Evolutionary conservation across 2,329 filamentous ascomycete genomes (phyloP).

Genomic region (Cladobotryum mycophilum): DNA sequence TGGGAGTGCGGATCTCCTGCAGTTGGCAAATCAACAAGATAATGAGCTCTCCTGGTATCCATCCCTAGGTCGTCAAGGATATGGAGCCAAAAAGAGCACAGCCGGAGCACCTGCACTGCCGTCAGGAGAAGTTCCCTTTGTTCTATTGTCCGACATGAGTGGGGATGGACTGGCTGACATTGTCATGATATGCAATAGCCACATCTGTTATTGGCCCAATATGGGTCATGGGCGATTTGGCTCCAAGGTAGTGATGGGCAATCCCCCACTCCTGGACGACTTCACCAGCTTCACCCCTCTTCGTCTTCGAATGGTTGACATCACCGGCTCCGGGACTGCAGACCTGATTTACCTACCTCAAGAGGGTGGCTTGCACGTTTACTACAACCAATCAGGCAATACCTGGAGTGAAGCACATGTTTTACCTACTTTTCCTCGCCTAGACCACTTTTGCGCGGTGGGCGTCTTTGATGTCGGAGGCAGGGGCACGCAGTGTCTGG

Average conservation of each 20-base stretch:
- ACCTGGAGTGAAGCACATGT: neutral
- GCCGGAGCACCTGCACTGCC: neutral
- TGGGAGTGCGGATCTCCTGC: neutral
- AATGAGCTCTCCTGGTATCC: neutral
- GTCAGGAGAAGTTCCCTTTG: neutral
- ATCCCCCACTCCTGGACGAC: neutral
- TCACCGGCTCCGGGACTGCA: conserved; percentile 19
- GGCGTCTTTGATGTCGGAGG: neutral
- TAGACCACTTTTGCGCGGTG: neutral
- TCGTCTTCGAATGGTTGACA: conserved; percentile 14
- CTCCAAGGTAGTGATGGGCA: neutral
- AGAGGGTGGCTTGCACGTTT: neutral
- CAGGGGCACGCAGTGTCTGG: neutral
- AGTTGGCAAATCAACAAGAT: neutral
- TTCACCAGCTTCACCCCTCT: neutral
- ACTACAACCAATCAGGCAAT: neutral
- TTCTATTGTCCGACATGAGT: neutral
- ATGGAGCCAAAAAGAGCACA: neutral
- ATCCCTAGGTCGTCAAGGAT: neutral
- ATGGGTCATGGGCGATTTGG: too few species aligned
- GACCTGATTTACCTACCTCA: conserved; percentile 22
- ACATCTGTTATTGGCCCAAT: too few species aligned
- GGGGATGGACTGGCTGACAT: too few species aligned
- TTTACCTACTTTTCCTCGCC: neutral
- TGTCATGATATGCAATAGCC: too few species aligned